These are phyloP conservation scores for Penicillium simplicissimum DNA, from an alignment of 495 filamentous ascomycete species.

Conservation along the genomic window DNA sequence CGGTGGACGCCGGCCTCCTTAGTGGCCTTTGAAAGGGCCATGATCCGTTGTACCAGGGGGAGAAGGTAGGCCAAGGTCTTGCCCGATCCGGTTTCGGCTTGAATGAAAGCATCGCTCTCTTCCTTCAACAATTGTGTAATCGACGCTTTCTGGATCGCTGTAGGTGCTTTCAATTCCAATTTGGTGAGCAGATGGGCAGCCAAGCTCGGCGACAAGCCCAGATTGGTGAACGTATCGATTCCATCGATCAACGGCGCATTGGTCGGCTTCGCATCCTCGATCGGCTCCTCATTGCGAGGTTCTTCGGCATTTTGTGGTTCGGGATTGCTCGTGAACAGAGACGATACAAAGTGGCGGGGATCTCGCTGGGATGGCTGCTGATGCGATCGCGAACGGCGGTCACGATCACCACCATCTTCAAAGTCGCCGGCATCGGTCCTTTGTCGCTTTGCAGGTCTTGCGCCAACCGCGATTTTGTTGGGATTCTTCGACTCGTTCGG, in stretches of 20 bases:
- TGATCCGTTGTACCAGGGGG: conserved; percentile 85
- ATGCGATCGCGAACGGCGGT: conserved; percentile 20
- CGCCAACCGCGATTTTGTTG: conserved; percentile 37
- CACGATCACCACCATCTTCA: conserved; percentile 9
- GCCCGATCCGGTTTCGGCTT: conserved; percentile 95
- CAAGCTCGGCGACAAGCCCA: conserved; percentile 75
- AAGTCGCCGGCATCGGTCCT: conserved; percentile 28
- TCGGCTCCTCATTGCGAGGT: conserved; percentile 42
- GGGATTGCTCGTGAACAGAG: conserved; percentile 88
- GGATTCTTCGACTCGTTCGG: conserved; percentile 36
- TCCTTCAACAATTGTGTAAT: conserved; percentile 76
- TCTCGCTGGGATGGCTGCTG: conserved; percentile 33
- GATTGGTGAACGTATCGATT: conserved; percentile 75
- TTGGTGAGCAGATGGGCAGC: conserved; percentile 83
- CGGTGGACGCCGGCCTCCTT: conserved; percentile 56
- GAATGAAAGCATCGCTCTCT: conserved; percentile 90
- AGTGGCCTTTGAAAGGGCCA: conserved; percentile 59
- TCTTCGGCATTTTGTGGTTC: conserved; percentile 57
- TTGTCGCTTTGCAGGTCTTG: conserved; percentile 44
- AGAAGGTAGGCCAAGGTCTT: conserved; percentile 94
- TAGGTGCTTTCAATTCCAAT: conserved; percentile 85
- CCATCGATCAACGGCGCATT: conserved; percentile 92
- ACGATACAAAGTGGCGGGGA: conserved; percentile 70
- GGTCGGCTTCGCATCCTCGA: conserved; percentile 68
- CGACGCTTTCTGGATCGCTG: conserved; percentile 88